Base-by-base conservation (phyloP, 1,139 yeast species). In the Hyphopichia pseudoburtonii region DNA sequence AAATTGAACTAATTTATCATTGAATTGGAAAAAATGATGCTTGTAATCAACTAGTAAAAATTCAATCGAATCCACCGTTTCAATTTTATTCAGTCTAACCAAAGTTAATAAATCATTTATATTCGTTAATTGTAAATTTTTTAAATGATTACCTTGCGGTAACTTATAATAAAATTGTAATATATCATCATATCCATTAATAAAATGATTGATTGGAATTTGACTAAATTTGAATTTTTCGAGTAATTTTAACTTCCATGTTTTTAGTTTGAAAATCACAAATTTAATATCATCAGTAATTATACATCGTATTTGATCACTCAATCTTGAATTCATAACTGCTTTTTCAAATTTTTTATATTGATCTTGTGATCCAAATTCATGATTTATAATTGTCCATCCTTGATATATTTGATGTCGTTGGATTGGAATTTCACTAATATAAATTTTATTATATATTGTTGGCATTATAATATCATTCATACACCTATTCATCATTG, bases 141-240 rank as follows among this genome's bases (percentile, higher is more conserved):
- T 15, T 16, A 27, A 16, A 4, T n/a, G 10, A 15, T 27, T 7
- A 15, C 12, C 15, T 8, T 11, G n/a, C n/a, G n/a, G 16, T 3
- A n/a, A 2, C 18, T 10, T 9, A 9, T 14, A 3, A 32, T 46
- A 46, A 18, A 36, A 42, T 12, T 27, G 32, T 19, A 29, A 32
- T 10, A 46, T 11, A 21, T 47, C 50, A n/a, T 42, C 50, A 32
- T 40, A 42, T 11, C 35, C 45, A 17, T 34, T 37, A 23, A 33
- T 32, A 15, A 45, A 37, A 19, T 47, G 51, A 28, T 35, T 42
- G 16, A 40, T 27, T 1, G 50, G 49, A 4, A 78, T 38, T 18
- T 39, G 39, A 3, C 47, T 48, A 35, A 47, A 36, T 35, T 38
- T 39, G 16, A 47, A 31, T 12, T 26, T 11, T 19, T 26, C 26